Evolutionary conservation across 192 early-diverging fungal genomes (phyloP).

Genomic region (Nowakowskiella sp.): DNA sequence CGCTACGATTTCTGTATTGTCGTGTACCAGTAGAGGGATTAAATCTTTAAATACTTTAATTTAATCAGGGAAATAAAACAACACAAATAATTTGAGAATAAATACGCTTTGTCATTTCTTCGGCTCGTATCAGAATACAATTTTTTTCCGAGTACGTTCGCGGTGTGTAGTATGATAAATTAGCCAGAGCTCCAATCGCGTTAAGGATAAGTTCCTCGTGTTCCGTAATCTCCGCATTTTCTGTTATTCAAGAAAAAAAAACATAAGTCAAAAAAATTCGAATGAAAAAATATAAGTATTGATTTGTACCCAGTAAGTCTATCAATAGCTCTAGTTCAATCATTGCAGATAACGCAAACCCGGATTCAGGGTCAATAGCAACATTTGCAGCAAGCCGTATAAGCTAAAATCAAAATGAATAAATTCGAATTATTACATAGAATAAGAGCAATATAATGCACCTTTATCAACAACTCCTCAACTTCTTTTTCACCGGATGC

Average conservation of each 20-base stretch:
- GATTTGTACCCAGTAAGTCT: constrained; percentile 28
- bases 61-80: constrained; percentile 10
- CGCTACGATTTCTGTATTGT: constrained; percentile 30
- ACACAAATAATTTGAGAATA: background rate
- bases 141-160: constrained; percentile 2
- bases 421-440: no score
- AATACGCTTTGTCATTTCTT: constrained; percentile 24
- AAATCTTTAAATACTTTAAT: constrained; percentile 9
- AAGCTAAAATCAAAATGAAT: constrained; percentile 24
- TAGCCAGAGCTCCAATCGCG: constrained; percentile 31
- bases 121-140: constrained; percentile 8
- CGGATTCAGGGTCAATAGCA: constrained; percentile 18
- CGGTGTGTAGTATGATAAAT: constrained; percentile 34
- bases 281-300: constrained; percentile 1
- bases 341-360: constrained; percentile 24
- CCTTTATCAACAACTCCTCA: constrained; percentile 38
- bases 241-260: background rate
- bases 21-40: constrained; percentile 26
- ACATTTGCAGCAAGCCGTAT: constrained; percentile 34
- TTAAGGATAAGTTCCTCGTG: constrained; percentile 40
- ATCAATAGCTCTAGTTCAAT: constrained; percentile 33
- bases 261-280: background rate
- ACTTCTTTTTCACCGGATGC: constrained; percentile 3
- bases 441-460: constrained; percentile 7
- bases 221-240: background rate